phyloP scores from a whole-genome alignment of 345 rosid species.

The Rhizophora apiculata region DNA sequence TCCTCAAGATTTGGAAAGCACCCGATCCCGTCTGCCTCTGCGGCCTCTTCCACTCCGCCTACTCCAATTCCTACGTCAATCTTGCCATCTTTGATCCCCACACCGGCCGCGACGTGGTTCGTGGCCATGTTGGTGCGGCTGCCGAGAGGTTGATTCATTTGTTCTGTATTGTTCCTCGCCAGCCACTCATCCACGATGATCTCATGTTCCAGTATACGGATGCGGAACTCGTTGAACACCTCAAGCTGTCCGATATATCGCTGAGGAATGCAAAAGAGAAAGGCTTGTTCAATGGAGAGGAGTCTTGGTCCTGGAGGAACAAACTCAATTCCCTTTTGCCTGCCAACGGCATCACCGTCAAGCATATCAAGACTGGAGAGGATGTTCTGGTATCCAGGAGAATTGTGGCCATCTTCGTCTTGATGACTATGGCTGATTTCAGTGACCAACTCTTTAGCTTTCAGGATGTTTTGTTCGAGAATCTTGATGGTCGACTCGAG shows the following conservation, averaged over 20 bases:
- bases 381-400: conserved; percentile 66
- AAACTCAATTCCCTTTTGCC: conserved; percentile 60
- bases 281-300: conserved; percentile 52
- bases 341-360: conserved; percentile 49
- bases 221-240: conserved; percentile 64
- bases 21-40: conserved; percentile 81
- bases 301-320: conserved; percentile 76
- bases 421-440: conserved; percentile 93
- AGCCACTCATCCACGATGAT: conserved; percentile 75
- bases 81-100: conserved; percentile 84
- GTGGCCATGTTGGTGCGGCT: conserved; percentile 67
- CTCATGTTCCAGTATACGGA: conserved; percentile 74
- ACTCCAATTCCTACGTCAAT: conserved; percentile 89
- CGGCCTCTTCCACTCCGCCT: conserved; percentile 93
- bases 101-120: conserved; percentile 81
- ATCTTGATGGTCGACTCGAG: conserved; percentile 59
- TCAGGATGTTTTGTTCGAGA: conserved; percentile 64
- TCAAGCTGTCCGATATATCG: conserved; percentile 50
- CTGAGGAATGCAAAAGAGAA: conserved; percentile 55
- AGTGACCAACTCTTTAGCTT: conserved; percentile 83
- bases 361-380: conserved; percentile 77
- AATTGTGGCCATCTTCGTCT: conserved; percentile 53
- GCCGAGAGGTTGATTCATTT: conserved; percentile 85
- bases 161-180: conserved; percentile 82
- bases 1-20: conserved; percentile 78